Base-by-base conservation (phyloP, 805 yeast species). In the Metschnikowia colocasiae region DNA sequence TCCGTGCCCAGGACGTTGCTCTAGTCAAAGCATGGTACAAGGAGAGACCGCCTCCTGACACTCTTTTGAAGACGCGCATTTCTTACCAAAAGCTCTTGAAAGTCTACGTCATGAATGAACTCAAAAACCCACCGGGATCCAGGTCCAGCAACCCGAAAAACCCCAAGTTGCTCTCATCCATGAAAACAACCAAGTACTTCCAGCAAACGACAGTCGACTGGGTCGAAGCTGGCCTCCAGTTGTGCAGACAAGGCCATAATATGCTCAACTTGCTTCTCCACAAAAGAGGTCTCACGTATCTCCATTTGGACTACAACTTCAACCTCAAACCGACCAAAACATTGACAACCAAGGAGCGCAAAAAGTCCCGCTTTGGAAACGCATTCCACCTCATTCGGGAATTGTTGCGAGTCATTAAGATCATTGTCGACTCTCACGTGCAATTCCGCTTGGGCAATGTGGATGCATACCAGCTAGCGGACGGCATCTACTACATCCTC, bases 151-250 rank as follows among this genome's bases (percentile, higher is more conserved):
- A 71, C 27, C 75, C 67, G 38, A 74, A 75, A 42, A 85, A 82
- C 55, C 74, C 78, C 6, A 76, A 79, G 33, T 68, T 94, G 12
- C 62, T 94, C 23, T 81, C 80, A 51, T 75, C 82, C 26, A 74
- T 94, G 54, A 80, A 81, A 48, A 74, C 77, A 39, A 94, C 99
- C 0, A 91, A 88, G 59, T 94, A 80, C 63, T 94, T 94, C 66
- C 96, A 89, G 60, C 84, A 87, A 57, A 92, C 99, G 0, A 77
- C 91, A 0, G 83, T 94, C 42, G 99, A 94, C 65, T 94, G 99
- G 99, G 94, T 92, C 2, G 99, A 94, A 64, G 99, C 98, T 1
- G 99, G 97, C 25, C 71, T 94, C 48, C 98, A 94, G 67, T 81
- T 94, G 2, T 87, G 96, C 59, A 79, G 81, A 32, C 99, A 94